phyloP scores from a whole-genome alignment of 768 basidiomycete species.

The Kwoniella dejecticola region DNA sequence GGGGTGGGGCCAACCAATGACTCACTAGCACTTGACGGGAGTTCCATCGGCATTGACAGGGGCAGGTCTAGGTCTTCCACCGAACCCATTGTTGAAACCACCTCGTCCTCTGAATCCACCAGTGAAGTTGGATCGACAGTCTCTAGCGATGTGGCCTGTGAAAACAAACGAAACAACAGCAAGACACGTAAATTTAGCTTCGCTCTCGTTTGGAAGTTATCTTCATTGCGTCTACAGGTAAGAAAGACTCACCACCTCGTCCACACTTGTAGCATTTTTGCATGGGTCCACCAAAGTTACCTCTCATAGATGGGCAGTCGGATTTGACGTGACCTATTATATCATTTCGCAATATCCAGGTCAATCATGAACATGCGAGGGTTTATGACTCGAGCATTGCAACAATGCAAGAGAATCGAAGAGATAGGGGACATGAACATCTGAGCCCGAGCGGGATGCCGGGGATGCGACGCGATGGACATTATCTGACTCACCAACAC shows the following conservation, averaged over 20 bases:
- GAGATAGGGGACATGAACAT: too few species aligned
- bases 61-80: constrained; percentile 29
- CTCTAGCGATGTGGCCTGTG: constrained; percentile 34
- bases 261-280: constrained; percentile 90
- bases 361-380: too few species aligned
- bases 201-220: too few species aligned
- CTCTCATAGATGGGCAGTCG: constrained; percentile 46
- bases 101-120: constrained; percentile 40
- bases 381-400: too few species aligned
- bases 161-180: not conserved
- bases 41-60: constrained; percentile 46
- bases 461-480: too few species aligned
- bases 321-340: constrained; percentile 46
- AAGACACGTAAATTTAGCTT: not conserved
- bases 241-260: constrained; percentile 82
- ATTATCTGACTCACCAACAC: constrained; percentile 84
- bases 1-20: too few species aligned
- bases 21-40: constrained; percentile 53
- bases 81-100: constrained; percentile 31
- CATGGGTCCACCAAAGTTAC: constrained; percentile 25
- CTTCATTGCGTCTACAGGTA: too few species aligned
- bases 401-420: too few species aligned
- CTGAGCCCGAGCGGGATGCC: too few species aligned
- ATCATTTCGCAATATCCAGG: too few species aligned
- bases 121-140: constrained; percentile 32